Conservation (phyloP, 108 stramenopile genomes). For the Poteriospumella lacustris region DNA sequence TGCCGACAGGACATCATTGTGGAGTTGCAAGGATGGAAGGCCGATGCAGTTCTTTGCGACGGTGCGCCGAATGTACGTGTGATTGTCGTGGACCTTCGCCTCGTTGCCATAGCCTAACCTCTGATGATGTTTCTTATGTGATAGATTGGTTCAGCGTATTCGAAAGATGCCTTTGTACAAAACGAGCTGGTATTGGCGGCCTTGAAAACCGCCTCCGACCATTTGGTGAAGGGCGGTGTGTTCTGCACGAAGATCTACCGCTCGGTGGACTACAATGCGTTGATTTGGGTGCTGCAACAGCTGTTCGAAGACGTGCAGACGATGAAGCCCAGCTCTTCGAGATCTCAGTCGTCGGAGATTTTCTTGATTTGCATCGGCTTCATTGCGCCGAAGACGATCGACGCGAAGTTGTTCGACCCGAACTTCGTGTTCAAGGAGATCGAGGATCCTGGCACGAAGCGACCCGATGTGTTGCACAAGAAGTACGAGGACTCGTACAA, state of each 20-base stretch:
- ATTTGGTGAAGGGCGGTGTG: conserved; percentile 72
- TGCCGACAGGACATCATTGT: conserved; percentile 59
- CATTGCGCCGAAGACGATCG: conserved; percentile 75
- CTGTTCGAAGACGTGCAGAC: conserved; percentile 79
- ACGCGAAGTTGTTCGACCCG: conserved; percentile 90
- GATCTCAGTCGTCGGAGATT: conserved; percentile 92
- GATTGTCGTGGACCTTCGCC: neutral
- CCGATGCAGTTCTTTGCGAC: conserved; percentile 96
- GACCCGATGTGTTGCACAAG: conserved; percentile 73
- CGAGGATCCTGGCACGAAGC: conserved; percentile 54
- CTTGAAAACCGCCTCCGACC: conserved; percentile 87
- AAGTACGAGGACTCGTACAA: conserved; percentile 72
- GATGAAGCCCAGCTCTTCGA: conserved; percentile 85
- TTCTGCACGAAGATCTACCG: conserved; percentile 98
- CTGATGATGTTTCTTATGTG: neutral
- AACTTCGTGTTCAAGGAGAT: conserved; percentile 85
- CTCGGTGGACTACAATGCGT: conserved; percentile 84
- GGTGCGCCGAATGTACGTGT: conserved; percentile 92
- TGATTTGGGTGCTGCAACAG: conserved; percentile 92
- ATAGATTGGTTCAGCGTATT: conserved; percentile 74
- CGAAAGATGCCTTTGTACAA: conserved; percentile 94
- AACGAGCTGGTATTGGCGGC: conserved; percentile 90
- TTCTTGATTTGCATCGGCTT: conserved; percentile 88
- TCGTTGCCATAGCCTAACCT: neutral
- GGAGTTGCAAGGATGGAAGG: conserved; percentile 41